Percentiles rank a stretch among this genome's conserved stretches.
Conservation (phyloP, 805 yeast species). For the Blastobotrys americana region DNA sequence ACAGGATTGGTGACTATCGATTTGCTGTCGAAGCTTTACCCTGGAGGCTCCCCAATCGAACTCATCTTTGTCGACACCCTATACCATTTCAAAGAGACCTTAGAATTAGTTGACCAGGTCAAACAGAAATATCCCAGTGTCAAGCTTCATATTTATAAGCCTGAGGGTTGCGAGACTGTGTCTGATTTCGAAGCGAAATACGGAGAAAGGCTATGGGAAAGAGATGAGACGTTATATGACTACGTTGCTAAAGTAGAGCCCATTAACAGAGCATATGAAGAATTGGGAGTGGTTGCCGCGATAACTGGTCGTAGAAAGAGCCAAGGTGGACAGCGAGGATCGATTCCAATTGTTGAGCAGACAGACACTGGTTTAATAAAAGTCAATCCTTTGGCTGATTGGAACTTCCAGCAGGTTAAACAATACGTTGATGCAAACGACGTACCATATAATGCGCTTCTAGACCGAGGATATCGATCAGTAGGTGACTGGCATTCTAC, state of each 20-base stretch:
- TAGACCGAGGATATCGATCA: slow-evolving; percentile 83
- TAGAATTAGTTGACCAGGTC: slow-evolving; percentile 59
- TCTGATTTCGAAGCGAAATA: slow-evolving; percentile 56
- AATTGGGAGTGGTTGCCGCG: slow-evolving; percentile 69
- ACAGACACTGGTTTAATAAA: slow-evolving; percentile 62
- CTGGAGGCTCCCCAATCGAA: slow-evolving; percentile 44
- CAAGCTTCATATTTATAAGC: slow-evolving; percentile 59
- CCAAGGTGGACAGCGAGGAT: slow-evolving; percentile 79
- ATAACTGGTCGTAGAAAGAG: slow-evolving; percentile 86
- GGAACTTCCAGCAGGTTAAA: slow-evolving; percentile 71
- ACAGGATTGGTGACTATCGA: slow-evolving; percentile 87
- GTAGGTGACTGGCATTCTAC: slow-evolving; percentile 96
- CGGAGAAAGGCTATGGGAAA: slow-evolving; percentile 80
- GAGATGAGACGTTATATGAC: slow-evolving; percentile 74
- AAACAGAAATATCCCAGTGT: slow-evolving; percentile 47
- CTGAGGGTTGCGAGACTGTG: slow-evolving; percentile 49
- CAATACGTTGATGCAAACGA: slow-evolving; percentile 57
- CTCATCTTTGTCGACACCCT: slow-evolving; percentile 83
- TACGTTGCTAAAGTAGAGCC: slow-evolving; percentile 91
- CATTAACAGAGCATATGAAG: slow-evolving; percentile 71
- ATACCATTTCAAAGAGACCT: slow-evolving; percentile 92
- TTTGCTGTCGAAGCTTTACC: slow-evolving; percentile 54
- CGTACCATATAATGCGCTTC: slow-evolving; percentile 79
- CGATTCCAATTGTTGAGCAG: slow-evolving; percentile 73
- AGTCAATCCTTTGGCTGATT: slow-evolving; percentile 80